Evolutionary conservation across 164 flowering plant genomes (phyloP).

Genomic region (Akebia trifoliata): DNA sequence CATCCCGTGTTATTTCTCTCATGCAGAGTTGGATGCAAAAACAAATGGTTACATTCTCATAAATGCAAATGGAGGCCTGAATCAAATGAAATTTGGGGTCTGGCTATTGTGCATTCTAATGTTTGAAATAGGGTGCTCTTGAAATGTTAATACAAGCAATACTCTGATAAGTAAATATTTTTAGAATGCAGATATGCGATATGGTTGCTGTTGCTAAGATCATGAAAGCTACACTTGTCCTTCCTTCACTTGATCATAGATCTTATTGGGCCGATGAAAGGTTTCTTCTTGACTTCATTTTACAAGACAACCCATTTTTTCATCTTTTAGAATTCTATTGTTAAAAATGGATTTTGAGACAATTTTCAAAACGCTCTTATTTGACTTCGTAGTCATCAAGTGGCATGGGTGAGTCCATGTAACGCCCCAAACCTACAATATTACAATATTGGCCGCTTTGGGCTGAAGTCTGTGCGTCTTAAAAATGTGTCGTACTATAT

Average conservation of each 20-base stretch:
- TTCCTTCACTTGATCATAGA: slow-evolving; percentile 95
- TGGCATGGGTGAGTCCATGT: too few species aligned
- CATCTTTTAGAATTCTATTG: too few species aligned
- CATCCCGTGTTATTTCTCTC: slow-evolving; percentile 10
- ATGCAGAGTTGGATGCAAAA: slow-evolving; percentile 56
- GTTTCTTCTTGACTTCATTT: slow-evolving; percentile 31
- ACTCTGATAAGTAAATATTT: slow-evolving; percentile 37
- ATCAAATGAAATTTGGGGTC: slow-evolving; percentile 99
- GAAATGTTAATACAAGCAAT: slow-evolving; percentile 7
- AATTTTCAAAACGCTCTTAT: too few species aligned
- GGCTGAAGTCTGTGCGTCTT: too few species aligned
- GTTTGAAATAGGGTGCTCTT: slow-evolving; percentile 6
- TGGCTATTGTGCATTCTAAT: slow-evolving; percentile 34
- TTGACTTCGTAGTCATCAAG: too few species aligned
- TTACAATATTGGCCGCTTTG: too few species aligned
- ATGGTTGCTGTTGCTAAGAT: slow-evolving; percentile 97
- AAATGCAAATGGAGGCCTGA: slow-evolving; percentile 98
- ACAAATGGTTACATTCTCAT: slow-evolving; percentile 84
- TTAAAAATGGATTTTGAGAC: too few species aligned
- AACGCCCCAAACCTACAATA: too few species aligned
- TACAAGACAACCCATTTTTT: too few species aligned
- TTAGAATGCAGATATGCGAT: slow-evolving; percentile 94
- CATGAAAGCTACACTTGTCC: slow-evolving; percentile 97
- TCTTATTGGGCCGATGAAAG: slow-evolving; percentile 99
- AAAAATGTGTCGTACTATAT: too few species aligned